phyloP scores from a whole-genome alignment of 1,284 basidiomycete species.

The Apiotrichum mycotoxinovorans region DNA sequence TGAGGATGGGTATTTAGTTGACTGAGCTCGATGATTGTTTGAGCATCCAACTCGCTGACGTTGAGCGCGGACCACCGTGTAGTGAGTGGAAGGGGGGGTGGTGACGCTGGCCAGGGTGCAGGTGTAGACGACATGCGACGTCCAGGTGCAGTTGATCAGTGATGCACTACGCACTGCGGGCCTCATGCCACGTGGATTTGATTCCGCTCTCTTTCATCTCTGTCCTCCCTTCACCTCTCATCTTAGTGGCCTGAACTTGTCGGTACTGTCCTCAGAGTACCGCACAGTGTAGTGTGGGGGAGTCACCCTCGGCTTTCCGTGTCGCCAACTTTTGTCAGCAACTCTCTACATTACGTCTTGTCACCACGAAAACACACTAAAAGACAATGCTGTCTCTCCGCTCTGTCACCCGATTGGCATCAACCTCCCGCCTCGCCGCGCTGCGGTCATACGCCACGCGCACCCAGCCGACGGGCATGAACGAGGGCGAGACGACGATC shows the following conservation, averaged over 20 bases:
- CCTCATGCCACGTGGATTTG: slow-evolving; percentile 2
- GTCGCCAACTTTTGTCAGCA: slow-evolving; percentile 3
- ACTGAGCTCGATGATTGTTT: too few species aligned
- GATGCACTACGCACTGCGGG: not conserved
- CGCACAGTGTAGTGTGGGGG: too few species aligned
- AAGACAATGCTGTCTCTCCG: slow-evolving; percentile 5
- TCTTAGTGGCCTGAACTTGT: not conserved
- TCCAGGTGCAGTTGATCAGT: too few species aligned
- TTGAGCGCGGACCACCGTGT: not conserved
- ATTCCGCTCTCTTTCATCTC: not conserved
- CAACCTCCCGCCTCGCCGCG: not conserved
- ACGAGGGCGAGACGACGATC: slow-evolving; percentile 68
- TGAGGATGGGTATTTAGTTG: too few species aligned
- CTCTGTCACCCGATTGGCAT: not conserved
- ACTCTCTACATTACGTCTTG: not conserved
- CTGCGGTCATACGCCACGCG: slow-evolving; percentile 13
- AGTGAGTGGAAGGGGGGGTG: not conserved
- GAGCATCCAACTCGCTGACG: not conserved
- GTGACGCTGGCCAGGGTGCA: not conserved
- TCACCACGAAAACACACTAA: too few species aligned
- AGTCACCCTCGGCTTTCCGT: too few species aligned
- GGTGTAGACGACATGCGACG: not conserved
- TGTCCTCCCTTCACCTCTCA: not conserved
- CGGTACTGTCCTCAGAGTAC: too few species aligned
- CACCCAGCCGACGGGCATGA: slow-evolving; percentile 23